phyloP scores from a whole-genome alignment of 2,329 filamentous ascomycete species.

The Magnaporthiopsis incrustans region DNA sequence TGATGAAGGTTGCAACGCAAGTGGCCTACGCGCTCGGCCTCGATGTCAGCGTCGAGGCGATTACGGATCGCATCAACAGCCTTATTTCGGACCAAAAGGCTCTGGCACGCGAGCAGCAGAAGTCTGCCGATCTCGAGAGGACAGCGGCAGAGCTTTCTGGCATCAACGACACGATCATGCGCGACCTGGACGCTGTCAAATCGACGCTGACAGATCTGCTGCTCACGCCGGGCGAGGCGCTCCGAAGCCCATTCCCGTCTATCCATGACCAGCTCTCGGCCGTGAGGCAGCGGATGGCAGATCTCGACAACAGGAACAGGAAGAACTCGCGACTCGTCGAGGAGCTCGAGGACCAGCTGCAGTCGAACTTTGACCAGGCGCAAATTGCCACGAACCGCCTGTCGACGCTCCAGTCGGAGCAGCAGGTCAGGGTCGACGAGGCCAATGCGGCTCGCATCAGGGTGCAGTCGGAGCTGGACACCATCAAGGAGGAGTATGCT shows the following conservation, averaged over 20 bases:
- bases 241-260: conserved; percentile 35
- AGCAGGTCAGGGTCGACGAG: conserved; percentile 69
- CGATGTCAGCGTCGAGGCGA: conserved; percentile 59
- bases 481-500: conserved; percentile 60
- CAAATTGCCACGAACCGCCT: conserved; percentile 78
- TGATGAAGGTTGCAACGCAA: conserved; percentile 56
- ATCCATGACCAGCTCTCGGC: conserved; percentile 49
- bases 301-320: conserved; percentile 63
- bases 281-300: conserved; percentile 57
- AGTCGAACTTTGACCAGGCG: conserved; percentile 89
- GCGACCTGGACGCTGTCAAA: conserved; percentile 55
- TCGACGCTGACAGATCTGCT: conserved; percentile 45
- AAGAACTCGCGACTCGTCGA: conserved; percentile 90
- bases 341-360: conserved; percentile 93
- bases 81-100: conserved; percentile 52
- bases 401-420: conserved; percentile 71
- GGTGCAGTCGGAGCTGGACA: conserved; percentile 62
- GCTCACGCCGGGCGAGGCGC: conserved; percentile 36
- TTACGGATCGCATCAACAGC: conserved; percentile 53
- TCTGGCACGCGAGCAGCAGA: conserved; percentile 49
- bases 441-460: conserved; percentile 55
- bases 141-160: conserved; percentile 47
- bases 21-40: conserved; percentile 53
- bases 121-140: conserved; percentile 46
- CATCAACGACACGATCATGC: conserved; percentile 52